Percentiles rank a stretch among this genome's conserved stretches.
These are phyloP conservation scores for Puccinellia tenuiflora DNA, from an alignment of 176 grass and related monocot species.

Conservation along the genomic window DNA sequence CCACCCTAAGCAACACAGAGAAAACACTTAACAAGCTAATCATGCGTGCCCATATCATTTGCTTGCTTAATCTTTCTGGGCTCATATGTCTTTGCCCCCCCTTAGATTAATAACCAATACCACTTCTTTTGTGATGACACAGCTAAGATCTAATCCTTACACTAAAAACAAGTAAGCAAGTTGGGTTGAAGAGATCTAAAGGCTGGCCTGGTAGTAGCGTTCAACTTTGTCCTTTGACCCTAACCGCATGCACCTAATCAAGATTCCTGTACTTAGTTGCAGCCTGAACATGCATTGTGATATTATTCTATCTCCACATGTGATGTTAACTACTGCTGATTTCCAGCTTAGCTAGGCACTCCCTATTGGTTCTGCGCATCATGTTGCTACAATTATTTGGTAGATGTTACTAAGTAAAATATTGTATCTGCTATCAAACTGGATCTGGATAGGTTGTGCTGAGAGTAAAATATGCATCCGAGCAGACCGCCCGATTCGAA, in stretches of 20 bases:
- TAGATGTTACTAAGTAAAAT: constrained; percentile 9
- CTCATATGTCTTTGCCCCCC: constrained; percentile 6
- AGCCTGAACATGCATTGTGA: constrained; percentile 36
- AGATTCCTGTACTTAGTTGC: constrained; percentile 40
- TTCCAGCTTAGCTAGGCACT: constrained; percentile 30
- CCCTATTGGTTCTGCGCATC: not conserved
- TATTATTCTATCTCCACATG: constrained; percentile 56
- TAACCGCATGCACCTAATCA: constrained; percentile 32
- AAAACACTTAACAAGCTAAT: constrained; percentile 21
- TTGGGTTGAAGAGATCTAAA: constrained; percentile 41
- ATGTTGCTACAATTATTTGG: constrained; percentile 41
- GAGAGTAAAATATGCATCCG: not conserved
- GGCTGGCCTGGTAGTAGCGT: constrained; percentile 1
- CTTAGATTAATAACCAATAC: constrained; percentile 6
- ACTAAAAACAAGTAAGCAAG: constrained; percentile 35
- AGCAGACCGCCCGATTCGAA: not conserved
- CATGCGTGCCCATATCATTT: constrained; percentile 26
- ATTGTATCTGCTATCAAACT: not conserved
- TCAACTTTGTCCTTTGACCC: constrained; percentile 40
- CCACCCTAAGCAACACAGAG: constrained; percentile 32
- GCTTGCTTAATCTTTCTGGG: constrained; percentile 28
- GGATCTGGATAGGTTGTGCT: not conserved
- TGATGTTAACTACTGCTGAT: constrained; percentile 36
- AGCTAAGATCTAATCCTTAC: constrained; percentile 31
- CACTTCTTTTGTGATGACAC: constrained; percentile 28